Conservation (phyloP, 225 moss, liverwort and hornwort genomes). For the Pleurozium schreberi region DNA sequence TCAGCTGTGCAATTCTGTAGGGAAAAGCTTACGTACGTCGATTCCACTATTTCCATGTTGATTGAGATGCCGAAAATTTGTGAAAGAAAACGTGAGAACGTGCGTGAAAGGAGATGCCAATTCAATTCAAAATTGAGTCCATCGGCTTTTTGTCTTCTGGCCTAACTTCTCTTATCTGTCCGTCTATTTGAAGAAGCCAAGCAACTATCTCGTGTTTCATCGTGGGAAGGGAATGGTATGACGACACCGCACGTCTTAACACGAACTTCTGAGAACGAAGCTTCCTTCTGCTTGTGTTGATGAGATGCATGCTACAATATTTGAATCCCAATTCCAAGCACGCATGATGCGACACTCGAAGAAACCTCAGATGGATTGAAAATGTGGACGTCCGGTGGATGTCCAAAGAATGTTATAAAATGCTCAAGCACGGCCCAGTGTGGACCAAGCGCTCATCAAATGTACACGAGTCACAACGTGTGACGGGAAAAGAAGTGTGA, state of each 20-base stretch:
- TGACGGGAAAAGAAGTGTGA: background rate
- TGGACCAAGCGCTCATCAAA: background rate
- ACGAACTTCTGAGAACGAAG: background rate
- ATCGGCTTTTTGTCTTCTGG: too few species aligned
- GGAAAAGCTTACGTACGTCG: too few species aligned
- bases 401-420: background rate
- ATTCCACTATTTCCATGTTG: background rate
- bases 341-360: background rate
- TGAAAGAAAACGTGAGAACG: too few species aligned
- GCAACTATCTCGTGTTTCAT: background rate
- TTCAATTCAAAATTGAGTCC: background rate
- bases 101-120: background rate
- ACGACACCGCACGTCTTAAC: too few species aligned
- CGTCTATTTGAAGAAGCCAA: background rate
- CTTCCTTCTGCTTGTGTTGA: background rate
- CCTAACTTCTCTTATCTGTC: too few species aligned
- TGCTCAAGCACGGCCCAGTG: background rate
- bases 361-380: background rate
- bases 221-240: background rate
- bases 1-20: background rate
- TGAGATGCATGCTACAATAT: background rate
- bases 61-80: background rate
- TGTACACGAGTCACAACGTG: background rate
- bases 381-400: background rate
- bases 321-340: background rate